Evolutionary conservation across 345 rosid species (phyloP), one percentile per base, ranked within the genome.

Genomic region (Citrus trifoliata): DNA sequence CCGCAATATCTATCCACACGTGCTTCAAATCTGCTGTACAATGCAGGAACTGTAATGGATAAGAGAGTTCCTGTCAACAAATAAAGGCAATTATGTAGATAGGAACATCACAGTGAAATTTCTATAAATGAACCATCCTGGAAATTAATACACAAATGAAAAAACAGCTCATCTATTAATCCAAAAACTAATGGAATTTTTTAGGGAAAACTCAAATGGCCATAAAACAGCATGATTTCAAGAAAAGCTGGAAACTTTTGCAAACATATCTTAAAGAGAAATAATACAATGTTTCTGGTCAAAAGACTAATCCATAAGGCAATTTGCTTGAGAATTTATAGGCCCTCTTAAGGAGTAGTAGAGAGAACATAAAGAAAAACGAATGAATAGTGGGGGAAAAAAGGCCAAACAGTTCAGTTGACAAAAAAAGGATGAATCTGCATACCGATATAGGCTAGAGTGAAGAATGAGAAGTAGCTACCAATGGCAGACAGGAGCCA

Each of bases 401-500:
- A 22, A 25, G 30, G 51, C 21, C 61, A 73, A 25, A 40, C 6
- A 51, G 55, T 74, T 72, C 40, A 32, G 8, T 73, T 46, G 58
- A 81, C 46, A 70, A 42, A 59, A 13, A 33, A 51, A 28, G 16
- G 40, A 82, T 67, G 77, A 72, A 76, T 60, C 72, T 6, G 74
- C 92, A 81, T 80, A 92, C 98, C 98, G 22, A 91, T 90, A 79
- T 92, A 95, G 56, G 92, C 97, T 77, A 95, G 88, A 28, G 97
- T 91, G 93, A 89, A 89, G 89, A 93, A 86, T 22, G 98, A 93
- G 78, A 90, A 88, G 86, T 87, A 92, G 88, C 94, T 87, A 73
- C 97, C 97, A 60, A 89, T 73, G 60, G 91, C 90, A 79, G 98
- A 93, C 67, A 92, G 83, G 77, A 93, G 96, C 99, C 98, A 95